phyloP scores from a whole-genome alignment of 225 moss, liverwort and hornwort genomes.

The Climacium dendroides region DNA sequence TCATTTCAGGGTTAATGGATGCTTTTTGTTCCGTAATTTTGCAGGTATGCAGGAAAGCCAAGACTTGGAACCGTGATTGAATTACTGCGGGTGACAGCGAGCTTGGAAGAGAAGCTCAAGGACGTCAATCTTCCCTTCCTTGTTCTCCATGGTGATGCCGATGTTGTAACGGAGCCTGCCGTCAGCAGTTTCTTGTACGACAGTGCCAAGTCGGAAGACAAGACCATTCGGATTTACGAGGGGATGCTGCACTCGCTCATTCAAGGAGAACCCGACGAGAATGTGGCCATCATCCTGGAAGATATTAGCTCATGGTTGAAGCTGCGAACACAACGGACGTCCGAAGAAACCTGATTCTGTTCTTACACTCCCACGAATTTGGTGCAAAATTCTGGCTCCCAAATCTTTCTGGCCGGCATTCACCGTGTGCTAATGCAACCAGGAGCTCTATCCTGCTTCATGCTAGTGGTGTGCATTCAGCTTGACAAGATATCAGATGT shows the following conservation, averaged over 20 bases:
- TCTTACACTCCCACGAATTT: background rate
- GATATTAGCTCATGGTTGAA: conserved; percentile 75
- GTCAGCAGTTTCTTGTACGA: conserved; percentile 65
- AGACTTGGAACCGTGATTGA: conserved; percentile 82
- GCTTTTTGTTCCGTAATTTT: background rate
- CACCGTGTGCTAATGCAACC: background rate
- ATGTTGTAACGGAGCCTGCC: conserved; percentile 83
- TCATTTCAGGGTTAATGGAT: background rate
- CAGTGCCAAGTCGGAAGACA: conserved; percentile 62
- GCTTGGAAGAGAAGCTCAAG: conserved; percentile 54
- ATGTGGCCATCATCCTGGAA: conserved; percentile 63
- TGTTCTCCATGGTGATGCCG: conserved; percentile 77
- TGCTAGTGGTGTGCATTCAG: background rate
- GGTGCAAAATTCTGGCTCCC: background rate
- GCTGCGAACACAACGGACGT: conserved; percentile 36
- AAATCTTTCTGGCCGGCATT: background rate
- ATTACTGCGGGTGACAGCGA: conserved; percentile 49
- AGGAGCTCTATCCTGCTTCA: background rate
- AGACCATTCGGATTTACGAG: conserved; percentile 62
- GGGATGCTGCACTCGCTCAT: conserved; percentile 90
- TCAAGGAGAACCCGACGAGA: conserved; percentile 81
- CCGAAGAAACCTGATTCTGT: background rate
- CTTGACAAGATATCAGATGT: background rate
- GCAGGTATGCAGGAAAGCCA: conserved; percentile 82
- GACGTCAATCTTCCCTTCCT: conserved; percentile 77